Conservation (phyloP, 1,139 yeast species). For the Lodderomyces parapsilosis region DNA sequence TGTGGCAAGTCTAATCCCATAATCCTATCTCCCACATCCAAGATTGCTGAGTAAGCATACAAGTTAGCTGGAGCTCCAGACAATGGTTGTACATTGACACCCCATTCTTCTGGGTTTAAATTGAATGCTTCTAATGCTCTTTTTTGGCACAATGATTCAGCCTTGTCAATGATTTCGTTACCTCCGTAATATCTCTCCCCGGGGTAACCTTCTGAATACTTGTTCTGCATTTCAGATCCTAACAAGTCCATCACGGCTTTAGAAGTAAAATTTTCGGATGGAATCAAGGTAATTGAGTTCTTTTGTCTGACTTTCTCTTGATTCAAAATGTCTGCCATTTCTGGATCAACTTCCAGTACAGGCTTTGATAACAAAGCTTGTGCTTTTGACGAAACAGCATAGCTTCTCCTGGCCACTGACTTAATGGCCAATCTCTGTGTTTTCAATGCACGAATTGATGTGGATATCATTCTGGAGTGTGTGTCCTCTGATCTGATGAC, state of each 20-base stretch:
- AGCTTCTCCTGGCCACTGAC: constrained; percentile 19
- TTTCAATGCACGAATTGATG: constrained; percentile 4
- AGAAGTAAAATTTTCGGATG: constrained; percentile 94
- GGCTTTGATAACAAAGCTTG: constrained; percentile 59
- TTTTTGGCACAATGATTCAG: constrained; percentile 85
- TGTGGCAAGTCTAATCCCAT: constrained; percentile 98
- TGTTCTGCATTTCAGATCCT: constrained; percentile 96
- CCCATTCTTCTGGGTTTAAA: constrained; percentile 81
- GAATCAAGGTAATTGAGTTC: constrained; percentile 86
- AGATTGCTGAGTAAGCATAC: constrained; percentile 87
- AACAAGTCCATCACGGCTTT: constrained; percentile 90
- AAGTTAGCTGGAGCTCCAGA: constrained; percentile 97
- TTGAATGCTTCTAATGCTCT: constrained; percentile 87
- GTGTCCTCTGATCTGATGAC: not conserved
- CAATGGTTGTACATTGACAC: constrained; percentile 91
- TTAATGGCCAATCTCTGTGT: not conserved
- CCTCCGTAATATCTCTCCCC: constrained; percentile 98
- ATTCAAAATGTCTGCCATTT: constrained; percentile 71
- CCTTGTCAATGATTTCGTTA: constrained; percentile 88
- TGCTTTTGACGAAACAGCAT: constrained; percentile 51
- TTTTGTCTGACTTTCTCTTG: constrained; percentile 82
- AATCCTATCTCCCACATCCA: constrained; percentile 87
- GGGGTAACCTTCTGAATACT: constrained; percentile 98
- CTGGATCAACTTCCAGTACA: constrained; percentile 76
- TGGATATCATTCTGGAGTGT: constrained; percentile 3